Base-by-base conservation (phyloP, 305 asterid genomes). In the Fraxinus sp. region DNA sequence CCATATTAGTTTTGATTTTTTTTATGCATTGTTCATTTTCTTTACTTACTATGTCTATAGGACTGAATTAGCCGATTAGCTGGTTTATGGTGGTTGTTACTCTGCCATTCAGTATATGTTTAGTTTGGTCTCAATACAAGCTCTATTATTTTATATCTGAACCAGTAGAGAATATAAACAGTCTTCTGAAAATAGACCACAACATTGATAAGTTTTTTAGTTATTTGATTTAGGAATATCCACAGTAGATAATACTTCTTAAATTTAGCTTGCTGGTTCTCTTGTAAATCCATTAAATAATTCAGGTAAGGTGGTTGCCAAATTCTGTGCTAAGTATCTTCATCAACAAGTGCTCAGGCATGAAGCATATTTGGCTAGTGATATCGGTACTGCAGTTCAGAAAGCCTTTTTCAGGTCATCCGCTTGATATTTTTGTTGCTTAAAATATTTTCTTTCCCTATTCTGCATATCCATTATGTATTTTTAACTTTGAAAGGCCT, bases 241-340 rank as follows among this genome's bases (percentile, higher is more conserved):
- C 68, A 57, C 68, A 57, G 68, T 18, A 18, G 26, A 57, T 57
- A 57, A 14, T 46, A 46, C n/a, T 14, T 49, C 59, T 49, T 49
- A 49, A 49, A 49, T 13, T 49, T 41, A 41, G 16, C 14, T 41
- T 41, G 16, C 68, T 6, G 68, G 22, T 57, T n/a, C 68, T 18
- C 68, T 16, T 57, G 11, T 57, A n/a, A 35, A 49, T 73, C 57
- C 75, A 46, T 86, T 18, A 59, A 30, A 33, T 66, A 55, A 87
- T 90, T 55, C 94, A 95, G 98, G 97, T 70, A 94, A 95, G 87
- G 99, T 93, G 76, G 99, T 95, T 32, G 95, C 99, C 85, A 95
- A 94, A 87, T 95, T 95, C 90, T 94, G 96, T 87, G 97, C 98
- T 33, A 95, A 95, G 91, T 93, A 82, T 85, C 99, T 95, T 87